Conservation (phyloP, 1,284 basidiomycete genomes). For the Lentinula novae-zelandiae region DNA sequence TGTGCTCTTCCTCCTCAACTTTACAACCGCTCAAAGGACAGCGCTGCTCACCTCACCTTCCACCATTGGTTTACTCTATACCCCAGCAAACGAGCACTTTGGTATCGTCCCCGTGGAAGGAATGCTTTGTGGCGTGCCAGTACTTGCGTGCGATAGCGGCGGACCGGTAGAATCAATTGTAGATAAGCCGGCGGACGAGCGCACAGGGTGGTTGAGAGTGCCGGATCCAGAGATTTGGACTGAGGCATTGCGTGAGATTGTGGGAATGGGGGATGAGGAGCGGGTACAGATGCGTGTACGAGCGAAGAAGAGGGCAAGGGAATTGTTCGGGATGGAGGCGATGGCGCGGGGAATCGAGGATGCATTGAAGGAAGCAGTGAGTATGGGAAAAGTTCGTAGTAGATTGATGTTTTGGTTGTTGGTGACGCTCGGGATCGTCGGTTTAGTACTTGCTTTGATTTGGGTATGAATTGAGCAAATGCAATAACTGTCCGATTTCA, state of each 20-base stretch:
- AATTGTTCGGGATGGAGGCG: slow-evolving; percentile 46
- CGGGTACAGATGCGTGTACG: slow-evolving; percentile 47
- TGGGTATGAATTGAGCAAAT: not conserved
- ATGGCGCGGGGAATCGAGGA: slow-evolving; percentile 59
- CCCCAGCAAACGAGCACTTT: slow-evolving; percentile 95
- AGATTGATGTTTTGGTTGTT: not conserved
- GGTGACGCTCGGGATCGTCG: not conserved
- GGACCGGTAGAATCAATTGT: slow-evolving; percentile 83
- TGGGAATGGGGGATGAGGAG: slow-evolving; percentile 44
- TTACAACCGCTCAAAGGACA: slow-evolving; percentile 76
- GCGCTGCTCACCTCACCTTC: slow-evolving; percentile 65
- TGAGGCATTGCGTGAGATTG: slow-evolving; percentile 58
- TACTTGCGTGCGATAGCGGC: slow-evolving; percentile 86
- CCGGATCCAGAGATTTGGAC: slow-evolving; percentile 70
- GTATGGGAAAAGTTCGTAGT: slow-evolving; percentile 34
- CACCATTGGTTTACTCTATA: slow-evolving; percentile 83
- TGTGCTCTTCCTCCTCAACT: slow-evolving; percentile 84
- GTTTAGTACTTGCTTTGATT: slow-evolving; percentile 4
- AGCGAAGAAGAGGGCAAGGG: slow-evolving; percentile 31
- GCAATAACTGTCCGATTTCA: not conserved
- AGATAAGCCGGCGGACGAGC: slow-evolving; percentile 30
- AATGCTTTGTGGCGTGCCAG: slow-evolving; percentile 89
- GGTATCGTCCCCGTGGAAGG: slow-evolving; percentile 96
- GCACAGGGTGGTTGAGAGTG: slow-evolving; percentile 69
- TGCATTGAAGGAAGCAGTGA: slow-evolving; percentile 49